phyloP scores from a whole-genome alignment of 192 early-diverging fungal species.

The Coemansia sp. region DNA sequence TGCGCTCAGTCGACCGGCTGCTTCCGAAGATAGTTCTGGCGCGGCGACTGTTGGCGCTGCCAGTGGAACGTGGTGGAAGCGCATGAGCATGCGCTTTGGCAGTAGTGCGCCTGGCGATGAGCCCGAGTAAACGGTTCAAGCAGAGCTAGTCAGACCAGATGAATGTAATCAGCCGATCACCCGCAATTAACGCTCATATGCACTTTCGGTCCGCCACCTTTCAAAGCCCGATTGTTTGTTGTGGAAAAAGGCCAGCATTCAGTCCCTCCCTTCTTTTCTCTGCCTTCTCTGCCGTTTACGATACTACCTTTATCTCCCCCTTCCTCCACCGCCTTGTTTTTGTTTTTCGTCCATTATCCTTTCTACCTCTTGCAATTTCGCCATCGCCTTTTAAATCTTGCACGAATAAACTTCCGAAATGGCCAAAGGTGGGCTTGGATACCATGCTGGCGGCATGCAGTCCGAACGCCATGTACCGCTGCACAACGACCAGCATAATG shows the following conservation, averaged over 20 bases:
- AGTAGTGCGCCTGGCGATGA: constrained; percentile 23
- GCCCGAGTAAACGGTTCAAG: background rate
- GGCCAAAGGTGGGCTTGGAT: constrained; percentile 1
- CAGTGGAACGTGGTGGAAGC: constrained; percentile 48
- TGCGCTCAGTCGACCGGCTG: constrained; percentile 8
- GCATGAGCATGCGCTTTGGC: constrained; percentile 38
- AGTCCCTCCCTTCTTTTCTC: background rate
- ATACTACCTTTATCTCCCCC: background rate
- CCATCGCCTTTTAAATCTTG: background rate
- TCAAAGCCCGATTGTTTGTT: background rate
- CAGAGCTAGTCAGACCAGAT: background rate
- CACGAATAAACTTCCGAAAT: background rate
- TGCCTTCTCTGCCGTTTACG: background rate
- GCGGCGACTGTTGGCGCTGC: constrained; percentile 22
- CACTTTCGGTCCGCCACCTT: background rate
- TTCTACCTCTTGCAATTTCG: background rate
- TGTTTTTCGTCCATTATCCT: no score
- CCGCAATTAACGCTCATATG: no score
- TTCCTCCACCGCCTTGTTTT: no score
- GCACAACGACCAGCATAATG: constrained; percentile 8
- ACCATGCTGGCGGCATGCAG: constrained; percentile 14
- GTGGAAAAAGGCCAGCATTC: background rate
- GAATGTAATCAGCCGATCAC: background rate
- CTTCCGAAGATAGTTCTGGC: constrained; percentile 3
- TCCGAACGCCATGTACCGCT: constrained; percentile 28